phyloP scores from a whole-genome alignment of 2,329 filamentous ascomycete species.

The Lachnellula cervina region DNA sequence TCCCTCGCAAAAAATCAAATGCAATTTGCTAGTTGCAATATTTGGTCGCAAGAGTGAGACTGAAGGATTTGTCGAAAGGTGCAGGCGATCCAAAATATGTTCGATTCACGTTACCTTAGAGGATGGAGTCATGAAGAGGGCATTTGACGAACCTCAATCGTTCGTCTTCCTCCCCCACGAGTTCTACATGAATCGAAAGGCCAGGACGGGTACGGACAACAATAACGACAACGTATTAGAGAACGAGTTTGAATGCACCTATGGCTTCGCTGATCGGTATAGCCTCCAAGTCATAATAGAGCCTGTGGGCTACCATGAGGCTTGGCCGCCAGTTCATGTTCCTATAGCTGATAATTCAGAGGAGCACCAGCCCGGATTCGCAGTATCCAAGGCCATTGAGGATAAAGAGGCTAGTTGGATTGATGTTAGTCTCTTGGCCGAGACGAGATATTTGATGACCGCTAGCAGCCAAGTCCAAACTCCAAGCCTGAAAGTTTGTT shows the following conservation, averaged over 20 bases:
- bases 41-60: constrained; percentile 17
- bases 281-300: constrained; percentile 15
- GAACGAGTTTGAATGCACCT: constrained; percentile 1
- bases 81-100: constrained; percentile 8
- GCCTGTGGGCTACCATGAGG: constrained; percentile 6
- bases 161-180: constrained; percentile 17
- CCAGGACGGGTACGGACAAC: constrained; percentile 3
- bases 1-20: constrained; percentile 11
- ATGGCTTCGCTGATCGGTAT: constrained; percentile 22
- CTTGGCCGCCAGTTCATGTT: constrained; percentile 23
- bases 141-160: constrained; percentile 15
- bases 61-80: constrained; percentile 8
- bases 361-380: background rate
- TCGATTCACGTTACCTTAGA: constrained; percentile 8
- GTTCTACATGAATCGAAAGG: constrained; percentile 18
- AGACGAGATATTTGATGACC: background rate
- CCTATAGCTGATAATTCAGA: background rate
- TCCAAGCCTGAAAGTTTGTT: constrained; percentile 7
- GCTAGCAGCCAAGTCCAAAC: constrained; percentile 6
- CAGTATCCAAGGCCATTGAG: background rate
- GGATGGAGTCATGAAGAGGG: constrained; percentile 12
- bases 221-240: background rate
- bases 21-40: constrained; percentile 19
- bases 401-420: background rate
- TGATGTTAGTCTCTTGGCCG: constrained; percentile 2